These are phyloP conservation scores for Acanthamoeba healyi DNA, from an alignment of 208 protist species.

Conservation along the genomic window DNA sequence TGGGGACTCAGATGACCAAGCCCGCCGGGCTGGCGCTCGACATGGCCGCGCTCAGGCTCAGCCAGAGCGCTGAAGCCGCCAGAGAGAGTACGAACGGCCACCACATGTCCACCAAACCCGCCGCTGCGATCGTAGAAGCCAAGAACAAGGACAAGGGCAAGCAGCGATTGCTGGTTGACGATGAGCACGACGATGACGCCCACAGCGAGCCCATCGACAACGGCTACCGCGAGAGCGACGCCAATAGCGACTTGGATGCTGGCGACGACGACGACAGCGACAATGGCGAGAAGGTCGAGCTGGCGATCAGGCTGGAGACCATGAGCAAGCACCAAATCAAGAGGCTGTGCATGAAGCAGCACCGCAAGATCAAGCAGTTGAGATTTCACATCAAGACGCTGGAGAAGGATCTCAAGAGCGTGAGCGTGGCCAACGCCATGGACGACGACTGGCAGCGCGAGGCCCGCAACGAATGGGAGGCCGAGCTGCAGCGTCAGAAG, in stretches of 20 bases:
- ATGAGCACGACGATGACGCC: not conserved
- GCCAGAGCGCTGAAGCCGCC: not conserved
- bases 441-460: not conserved
- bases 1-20: not conserved
- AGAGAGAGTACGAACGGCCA: not conserved
- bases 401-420: not conserved
- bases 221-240: not conserved
- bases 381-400: not conserved
- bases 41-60: not conserved
- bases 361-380: not conserved
- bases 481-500: not conserved
- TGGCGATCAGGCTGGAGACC: not conserved
- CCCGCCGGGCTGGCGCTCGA: not conserved
- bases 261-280: not conserved
- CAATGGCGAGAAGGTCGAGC: not conserved
- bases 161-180: not conserved
- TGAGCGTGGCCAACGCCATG: not conserved
- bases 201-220: not conserved
- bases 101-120: not conserved
- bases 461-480: not conserved
- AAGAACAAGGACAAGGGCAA: not conserved
- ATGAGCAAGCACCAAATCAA: not conserved
- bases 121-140: not conserved
- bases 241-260: not conserved
- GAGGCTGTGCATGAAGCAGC: constrained; percentile 11